Conservation (phyloP, 352 stramenopile genomes). For the Phytophthora citrophthora region DNA sequence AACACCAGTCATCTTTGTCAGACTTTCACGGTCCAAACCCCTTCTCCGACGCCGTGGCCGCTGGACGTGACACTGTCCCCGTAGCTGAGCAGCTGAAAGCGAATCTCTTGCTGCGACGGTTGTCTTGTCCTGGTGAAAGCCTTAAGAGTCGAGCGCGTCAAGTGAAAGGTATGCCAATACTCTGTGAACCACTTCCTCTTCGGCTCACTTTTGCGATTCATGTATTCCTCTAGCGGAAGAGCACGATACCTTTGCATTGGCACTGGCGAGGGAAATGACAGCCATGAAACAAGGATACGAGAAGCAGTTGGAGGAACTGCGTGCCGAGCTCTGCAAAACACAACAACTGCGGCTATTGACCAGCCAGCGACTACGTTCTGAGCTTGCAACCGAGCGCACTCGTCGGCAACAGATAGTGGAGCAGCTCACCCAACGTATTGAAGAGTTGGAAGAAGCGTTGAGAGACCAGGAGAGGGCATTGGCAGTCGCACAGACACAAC, state of each 20-base stretch:
- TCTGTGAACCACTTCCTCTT: neutral
- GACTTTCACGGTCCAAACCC: slow-evolving; percentile 44
- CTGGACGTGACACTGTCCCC: slow-evolving; percentile 56
- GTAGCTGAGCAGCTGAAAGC: slow-evolving; percentile 62
- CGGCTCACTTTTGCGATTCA: slow-evolving; percentile 14
- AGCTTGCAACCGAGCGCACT: slow-evolving; percentile 59
- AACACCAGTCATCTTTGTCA: slow-evolving; percentile 12
- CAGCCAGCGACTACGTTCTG: slow-evolving; percentile 48
- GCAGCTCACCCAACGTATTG: slow-evolving; percentile 52
- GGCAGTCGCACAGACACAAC: slow-evolving; percentile 28
- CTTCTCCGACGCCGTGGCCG: slow-evolving; percentile 76
- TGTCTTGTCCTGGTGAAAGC: slow-evolving; percentile 22
- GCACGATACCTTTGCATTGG: slow-evolving; percentile 76
- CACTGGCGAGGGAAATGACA: slow-evolving; percentile 71
- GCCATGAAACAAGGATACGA: slow-evolving; percentile 77
- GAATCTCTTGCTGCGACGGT: slow-evolving; percentile 28
- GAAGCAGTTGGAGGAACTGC: slow-evolving; percentile 66
- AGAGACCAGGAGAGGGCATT: slow-evolving; percentile 35
- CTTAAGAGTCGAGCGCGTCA: slow-evolving; percentile 25
- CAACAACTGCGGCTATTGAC: slow-evolving; percentile 55
- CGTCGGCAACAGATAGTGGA: slow-evolving; percentile 46
- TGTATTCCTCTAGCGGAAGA: slow-evolving; percentile 47
- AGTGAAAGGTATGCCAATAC: slow-evolving; percentile 25
- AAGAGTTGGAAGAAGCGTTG: slow-evolving; percentile 47
- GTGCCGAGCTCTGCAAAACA: slow-evolving; percentile 51